Evolutionary conservation across 2,329 filamentous ascomycete species (phyloP), one percentile per base, ranked within the genome.

Genomic region (Fusarium sp.): DNA sequence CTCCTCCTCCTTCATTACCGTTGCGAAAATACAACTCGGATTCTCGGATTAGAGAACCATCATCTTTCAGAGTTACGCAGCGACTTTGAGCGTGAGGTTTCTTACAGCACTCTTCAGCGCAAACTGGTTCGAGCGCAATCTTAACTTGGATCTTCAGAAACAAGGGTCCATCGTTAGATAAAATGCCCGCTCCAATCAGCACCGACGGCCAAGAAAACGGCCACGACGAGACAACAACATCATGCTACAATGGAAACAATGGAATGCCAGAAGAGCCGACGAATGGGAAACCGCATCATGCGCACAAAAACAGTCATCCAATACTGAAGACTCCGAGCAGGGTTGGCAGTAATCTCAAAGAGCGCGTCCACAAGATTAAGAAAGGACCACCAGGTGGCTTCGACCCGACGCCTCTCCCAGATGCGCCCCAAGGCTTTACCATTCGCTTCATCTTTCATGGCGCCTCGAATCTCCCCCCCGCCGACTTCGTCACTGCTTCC

Each of bases 401-500:
- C 74, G 93, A 96, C 75, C 75, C 80, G 32, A 96, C 92, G 1
- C 91, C 92, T 2, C 81, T 97, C 8, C 91, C 92, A 0, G 77
- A 85, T 69, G 88, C 87, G 5, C 88, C 89, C 8, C 87, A 89
- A 7, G 93, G 93, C 25, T 97, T 91, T 77, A 97, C 92, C 0
- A 74, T 97, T 64, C 90, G 89, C 73, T 89, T 98, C 78, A 93
- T 88, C 46, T 92, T 98, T 73, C 90, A 94, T 75, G 84, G 86
- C 56, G 94, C 93, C 1, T 81, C 81, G 60, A 93, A 96, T 73
- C 85, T 98, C 4, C 92, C 94, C 2, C 85, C 91, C 41, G 91
- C 90, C 53, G 94, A 98, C 76, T 80, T 96, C 68, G 85, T 86
- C 70, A 87, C 88, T 10, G 83, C 90, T 31, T 90, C 92, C 3